phyloP scores from a whole-genome alignment of 2,329 filamentous ascomycete species.

The Penicillium sp. region DNA sequence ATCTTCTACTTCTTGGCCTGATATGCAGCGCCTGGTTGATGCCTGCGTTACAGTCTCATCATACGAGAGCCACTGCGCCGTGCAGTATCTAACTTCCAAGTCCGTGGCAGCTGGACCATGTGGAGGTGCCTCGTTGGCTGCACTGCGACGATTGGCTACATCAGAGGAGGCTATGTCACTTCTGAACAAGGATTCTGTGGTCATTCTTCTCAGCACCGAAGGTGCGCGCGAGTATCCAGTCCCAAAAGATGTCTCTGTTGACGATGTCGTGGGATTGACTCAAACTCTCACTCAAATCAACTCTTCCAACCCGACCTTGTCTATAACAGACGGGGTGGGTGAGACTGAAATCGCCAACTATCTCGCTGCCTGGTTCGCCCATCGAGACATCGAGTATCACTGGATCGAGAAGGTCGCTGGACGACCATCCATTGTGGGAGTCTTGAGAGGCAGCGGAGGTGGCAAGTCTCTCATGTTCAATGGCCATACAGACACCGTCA shows the following conservation, averaged over 20 bases:
- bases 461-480: conserved; percentile 54
- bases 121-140: conserved; percentile 57
- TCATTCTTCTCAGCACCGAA: conserved; percentile 68
- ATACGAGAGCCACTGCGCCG: conserved; percentile 59
- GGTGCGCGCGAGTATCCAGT: conserved; percentile 54
- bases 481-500: conserved; percentile 56
- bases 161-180: conserved; percentile 24
- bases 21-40: conserved; percentile 59
- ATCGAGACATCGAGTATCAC: conserved; percentile 52
- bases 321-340: conserved; percentile 44
- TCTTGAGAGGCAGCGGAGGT: conserved; percentile 47
- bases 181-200: conserved; percentile 50
- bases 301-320: conserved; percentile 50
- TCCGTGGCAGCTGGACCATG: conserved; percentile 60
- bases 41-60: conserved; percentile 61
- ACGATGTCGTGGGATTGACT: conserved; percentile 46
- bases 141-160: conserved; percentile 51
- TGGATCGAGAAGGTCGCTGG: conserved; percentile 49
- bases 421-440: conserved; percentile 52
- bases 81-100: conserved; percentile 51
- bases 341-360: conserved; percentile 50
- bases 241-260: conserved; percentile 43
- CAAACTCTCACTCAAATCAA: conserved; percentile 50
- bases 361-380: conserved; percentile 51
- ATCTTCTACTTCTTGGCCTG: conserved; percentile 63